These are phyloP conservation scores for Vicia sativa DNA, from an alignment of 306 rosid species.

Conservation along the genomic window DNA sequence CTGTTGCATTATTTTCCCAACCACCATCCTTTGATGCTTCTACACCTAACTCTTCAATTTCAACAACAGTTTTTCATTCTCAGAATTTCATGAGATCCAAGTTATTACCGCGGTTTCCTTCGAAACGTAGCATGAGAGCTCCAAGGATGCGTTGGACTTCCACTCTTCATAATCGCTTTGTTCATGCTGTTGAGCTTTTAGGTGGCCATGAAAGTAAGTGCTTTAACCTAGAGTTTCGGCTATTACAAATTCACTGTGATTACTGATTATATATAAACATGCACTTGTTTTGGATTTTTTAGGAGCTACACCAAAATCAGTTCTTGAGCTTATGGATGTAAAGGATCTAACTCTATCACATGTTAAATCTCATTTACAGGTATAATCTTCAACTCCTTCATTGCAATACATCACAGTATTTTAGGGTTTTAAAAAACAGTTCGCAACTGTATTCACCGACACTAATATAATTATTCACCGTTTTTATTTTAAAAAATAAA, in stretches of 20 bases:
- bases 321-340: slow-evolving; percentile 99
- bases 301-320: slow-evolving; percentile 99
- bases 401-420: background rate
- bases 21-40: slow-evolving; percentile 38
- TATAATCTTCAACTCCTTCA: background rate
- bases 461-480: too few species aligned
- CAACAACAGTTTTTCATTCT: slow-evolving; percentile 41
- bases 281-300: background rate
- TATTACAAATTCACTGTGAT: too few species aligned
- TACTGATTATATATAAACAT: too few species aligned
- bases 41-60: slow-evolving; percentile 11
- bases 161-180: slow-evolving; percentile 92
- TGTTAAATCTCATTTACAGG: slow-evolving; percentile 99
- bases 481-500: too few species aligned
- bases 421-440: too few species aligned
- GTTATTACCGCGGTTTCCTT: slow-evolving; percentile 78
- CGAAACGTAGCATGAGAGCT: slow-evolving; percentile 90
- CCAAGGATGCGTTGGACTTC: slow-evolving; percentile 99
- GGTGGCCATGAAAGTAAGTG: slow-evolving; percentile 94
- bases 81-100: slow-evolving; percentile 64
- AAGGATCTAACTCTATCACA: slow-evolving; percentile 99
- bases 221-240: too few species aligned
- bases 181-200: slow-evolving; percentile 91
- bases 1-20: slow-evolving; percentile 57
- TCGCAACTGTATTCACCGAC: too few species aligned